Percentiles rank a stretch among this genome's conserved stretches.
These are phyloP conservation scores for Strobilomyces dryophilus DNA, from an alignment of 768 basidiomycete species.

Conservation along the genomic window DNA sequence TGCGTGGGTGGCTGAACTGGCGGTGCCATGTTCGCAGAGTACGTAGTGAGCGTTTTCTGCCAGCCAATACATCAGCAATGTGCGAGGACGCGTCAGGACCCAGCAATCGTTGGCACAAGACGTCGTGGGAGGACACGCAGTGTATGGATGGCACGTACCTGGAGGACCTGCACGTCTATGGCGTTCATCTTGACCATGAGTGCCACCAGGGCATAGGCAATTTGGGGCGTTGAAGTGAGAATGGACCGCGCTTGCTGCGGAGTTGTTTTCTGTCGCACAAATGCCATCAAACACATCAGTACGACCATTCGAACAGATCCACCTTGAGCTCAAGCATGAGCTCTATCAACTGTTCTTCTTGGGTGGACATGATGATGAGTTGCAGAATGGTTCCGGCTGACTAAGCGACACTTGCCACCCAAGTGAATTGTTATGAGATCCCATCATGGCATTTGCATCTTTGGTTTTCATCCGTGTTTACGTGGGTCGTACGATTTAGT, in stretches of 20 bases:
- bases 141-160: slow-evolving; percentile 39
- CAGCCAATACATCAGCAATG: slow-evolving; percentile 3
- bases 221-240: slow-evolving; percentile 68
- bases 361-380: slow-evolving; percentile 42
- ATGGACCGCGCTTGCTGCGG: slow-evolving; percentile 65
- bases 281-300: slow-evolving; percentile 2
- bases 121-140: not conserved
- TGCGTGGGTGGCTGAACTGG: slow-evolving; percentile 17
- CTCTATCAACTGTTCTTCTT: slow-evolving; percentile 67
- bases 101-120: not conserved
- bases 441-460: not conserved
- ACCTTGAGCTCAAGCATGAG: slow-evolving; percentile 74
- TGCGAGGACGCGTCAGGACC: not conserved
- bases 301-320: not conserved
- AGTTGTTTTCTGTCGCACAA: slow-evolving; percentile 59
- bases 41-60: slow-evolving; percentile 63
- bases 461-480: not conserved
- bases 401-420: slow-evolving; percentile 8
- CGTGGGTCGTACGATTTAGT: not conserved
- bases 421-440: not conserved
- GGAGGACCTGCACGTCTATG: slow-evolving; percentile 69
- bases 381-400: slow-evolving; percentile 9
- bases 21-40: slow-evolving; percentile 27
- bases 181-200: slow-evolving; percentile 78
- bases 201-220: slow-evolving; percentile 71